These are phyloP conservation scores for Solanum sejunctum DNA, from an alignment of 257 asterid species.

Conservation along the genomic window DNA sequence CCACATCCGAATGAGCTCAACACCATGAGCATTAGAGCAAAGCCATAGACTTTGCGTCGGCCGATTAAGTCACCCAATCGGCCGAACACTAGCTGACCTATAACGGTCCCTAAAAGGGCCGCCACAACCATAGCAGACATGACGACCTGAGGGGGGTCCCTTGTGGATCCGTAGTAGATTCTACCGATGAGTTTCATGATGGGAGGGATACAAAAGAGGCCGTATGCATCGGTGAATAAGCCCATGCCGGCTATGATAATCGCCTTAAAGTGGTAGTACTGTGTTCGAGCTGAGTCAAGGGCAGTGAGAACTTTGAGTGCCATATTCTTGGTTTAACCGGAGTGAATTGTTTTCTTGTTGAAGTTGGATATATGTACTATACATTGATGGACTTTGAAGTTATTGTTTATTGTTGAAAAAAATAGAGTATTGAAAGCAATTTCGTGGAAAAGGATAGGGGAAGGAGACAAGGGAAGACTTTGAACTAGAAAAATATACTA, in stretches of 20 bases:
- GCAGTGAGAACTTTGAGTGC: conserved; percentile 38
- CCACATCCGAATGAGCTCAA: conserved; percentile 43
- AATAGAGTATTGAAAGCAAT: background rate
- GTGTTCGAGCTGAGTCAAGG: conserved; percentile 44
- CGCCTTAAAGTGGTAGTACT: conserved; percentile 45
- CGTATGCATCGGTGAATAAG: conserved; percentile 47
- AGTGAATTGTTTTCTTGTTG: background rate
- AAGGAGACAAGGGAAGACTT: background rate
- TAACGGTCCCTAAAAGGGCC: conserved; percentile 38
- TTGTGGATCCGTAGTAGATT: conserved; percentile 9
- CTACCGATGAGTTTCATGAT: conserved; percentile 38
- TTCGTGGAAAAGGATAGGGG: background rate
- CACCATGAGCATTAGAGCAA: conserved; percentile 38
- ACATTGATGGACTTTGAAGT: background rate
- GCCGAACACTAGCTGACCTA: conserved; percentile 39
- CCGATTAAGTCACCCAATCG: conserved; percentile 40
- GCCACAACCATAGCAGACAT: conserved; percentile 21
- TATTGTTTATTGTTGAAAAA: background rate
- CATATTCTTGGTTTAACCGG: conserved; percentile 7
- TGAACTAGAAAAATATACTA: background rate
- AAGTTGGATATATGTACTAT: background rate
- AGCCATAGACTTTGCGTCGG: conserved; percentile 39
- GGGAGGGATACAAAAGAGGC: conserved; percentile 49
- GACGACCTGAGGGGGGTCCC: conserved; percentile 10
- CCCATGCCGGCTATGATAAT: conserved; percentile 59